These are phyloP conservation scores for Pyronema domesticum DNA, from an alignment of 495 filamentous ascomycete genomes.

Conservation along the genomic window DNA sequence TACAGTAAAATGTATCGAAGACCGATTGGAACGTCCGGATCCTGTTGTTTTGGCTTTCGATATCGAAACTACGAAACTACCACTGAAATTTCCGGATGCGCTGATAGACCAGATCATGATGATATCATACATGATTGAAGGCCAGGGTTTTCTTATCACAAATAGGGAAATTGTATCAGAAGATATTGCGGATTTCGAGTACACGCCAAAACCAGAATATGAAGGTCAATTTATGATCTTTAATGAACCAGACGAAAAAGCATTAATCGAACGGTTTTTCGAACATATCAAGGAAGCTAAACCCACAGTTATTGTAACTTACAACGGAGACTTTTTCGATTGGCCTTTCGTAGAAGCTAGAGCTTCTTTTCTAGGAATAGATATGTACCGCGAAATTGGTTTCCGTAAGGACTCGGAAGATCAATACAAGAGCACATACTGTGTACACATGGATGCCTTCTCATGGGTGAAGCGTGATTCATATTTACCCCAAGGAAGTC, in stretches of 20 bases:
- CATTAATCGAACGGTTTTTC: constrained; percentile 78
- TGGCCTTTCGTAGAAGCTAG: constrained; percentile 96
- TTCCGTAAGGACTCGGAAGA: constrained; percentile 91
- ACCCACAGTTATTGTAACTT: constrained; percentile 92
- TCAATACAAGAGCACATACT: constrained; percentile 84
- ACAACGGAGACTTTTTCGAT: constrained; percentile 99
- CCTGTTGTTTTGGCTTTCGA: constrained; percentile 94
- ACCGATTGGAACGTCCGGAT: constrained; percentile 73
- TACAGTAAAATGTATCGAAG: constrained; percentile 66
- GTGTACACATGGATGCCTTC: constrained; percentile 98
- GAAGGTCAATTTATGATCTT: constrained; percentile 89
- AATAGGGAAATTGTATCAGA: constrained; percentile 97
- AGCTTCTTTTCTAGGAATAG: constrained; percentile 84
- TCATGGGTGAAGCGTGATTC: constrained; percentile 97
- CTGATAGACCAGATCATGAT: constrained; percentile 97
- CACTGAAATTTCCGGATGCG: constrained; percentile 94
- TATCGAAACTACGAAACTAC: constrained; percentile 94
- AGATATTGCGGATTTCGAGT: constrained; percentile 95
- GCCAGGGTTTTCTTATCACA: constrained; percentile 93
- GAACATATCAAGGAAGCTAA: constrained; percentile 85
- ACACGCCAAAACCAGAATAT: constrained; percentile 93
- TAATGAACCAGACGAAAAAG: constrained; percentile 91
- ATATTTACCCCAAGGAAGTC: constrained; percentile 91
- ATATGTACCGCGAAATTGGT: constrained; percentile 97
- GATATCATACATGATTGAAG: constrained; percentile 99